These are phyloP conservation scores for Neltuma alba DNA, from an alignment of 306 rosid species.

Conservation along the genomic window DNA sequence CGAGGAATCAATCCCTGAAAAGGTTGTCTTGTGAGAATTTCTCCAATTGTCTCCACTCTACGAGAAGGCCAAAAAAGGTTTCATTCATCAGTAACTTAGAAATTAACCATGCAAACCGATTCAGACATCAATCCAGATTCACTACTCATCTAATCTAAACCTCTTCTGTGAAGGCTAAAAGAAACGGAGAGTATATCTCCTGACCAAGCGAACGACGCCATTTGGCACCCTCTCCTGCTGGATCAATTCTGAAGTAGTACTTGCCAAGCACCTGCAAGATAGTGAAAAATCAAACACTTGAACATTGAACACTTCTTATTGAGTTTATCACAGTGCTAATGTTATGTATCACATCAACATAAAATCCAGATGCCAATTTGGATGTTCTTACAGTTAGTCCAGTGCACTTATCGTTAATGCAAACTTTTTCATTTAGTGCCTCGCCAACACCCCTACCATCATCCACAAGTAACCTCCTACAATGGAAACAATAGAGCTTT, in stretches of 20 bases:
- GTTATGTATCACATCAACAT: neutral
- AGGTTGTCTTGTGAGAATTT: conserved; percentile 60
- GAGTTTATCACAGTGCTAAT: neutral
- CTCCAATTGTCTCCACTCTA: conserved; percentile 66
- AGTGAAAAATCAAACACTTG: conserved; percentile 29
- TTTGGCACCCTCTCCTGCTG: conserved; percentile 81
- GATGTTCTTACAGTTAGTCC: conserved; percentile 78
- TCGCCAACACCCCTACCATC: conserved; percentile 90
- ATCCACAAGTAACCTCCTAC: conserved; percentile 81
- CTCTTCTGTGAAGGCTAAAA: conserved; percentile 83
- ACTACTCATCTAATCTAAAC: conserved; percentile 36
- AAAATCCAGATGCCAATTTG: neutral
- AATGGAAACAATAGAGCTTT: conserved; percentile 22
- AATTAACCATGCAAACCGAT: neutral
- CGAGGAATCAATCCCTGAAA: conserved; percentile 60
- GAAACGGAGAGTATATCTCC: conserved; percentile 88
- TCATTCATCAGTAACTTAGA: neutral
- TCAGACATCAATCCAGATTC: neutral
- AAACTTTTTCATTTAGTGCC: conserved; percentile 86
- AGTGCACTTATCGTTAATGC: conserved; percentile 58
- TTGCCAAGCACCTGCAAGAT: conserved; percentile 74
- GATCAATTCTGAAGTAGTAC: conserved; percentile 81
- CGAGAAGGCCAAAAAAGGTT: conserved; percentile 10
- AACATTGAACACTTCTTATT: neutral
- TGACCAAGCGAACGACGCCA: conserved; percentile 97